These are phyloP conservation scores for Selaginella tamariscina DNA, from an alignment of 75 land plant species.

Conservation along the genomic window DNA sequence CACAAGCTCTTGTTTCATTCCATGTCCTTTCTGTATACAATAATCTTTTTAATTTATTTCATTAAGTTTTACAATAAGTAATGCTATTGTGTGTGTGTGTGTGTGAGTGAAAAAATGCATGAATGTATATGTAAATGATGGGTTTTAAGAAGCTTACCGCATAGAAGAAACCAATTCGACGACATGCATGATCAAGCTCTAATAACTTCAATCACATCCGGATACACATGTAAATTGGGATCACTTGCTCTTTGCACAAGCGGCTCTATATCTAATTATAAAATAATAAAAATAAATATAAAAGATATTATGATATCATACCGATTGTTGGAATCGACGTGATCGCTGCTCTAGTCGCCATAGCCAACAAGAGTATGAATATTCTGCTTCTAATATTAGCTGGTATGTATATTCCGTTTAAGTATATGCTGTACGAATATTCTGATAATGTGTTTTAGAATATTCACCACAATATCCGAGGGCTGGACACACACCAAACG, in stretches of 20 bases:
- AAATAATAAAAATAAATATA: background rate
- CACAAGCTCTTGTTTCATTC: slow-evolving; percentile 45
- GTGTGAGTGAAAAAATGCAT: background rate
- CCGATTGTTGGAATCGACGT: background rate
- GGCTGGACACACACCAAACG: no score
- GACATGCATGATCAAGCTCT: slow-evolving; percentile 59
- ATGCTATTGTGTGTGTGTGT: no score
- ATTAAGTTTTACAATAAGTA: no score
- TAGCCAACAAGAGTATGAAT: no score
- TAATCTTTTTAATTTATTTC: no score
- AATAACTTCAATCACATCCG: slow-evolving; percentile 47
- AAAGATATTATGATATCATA: background rate
- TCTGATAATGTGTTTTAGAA: no score
- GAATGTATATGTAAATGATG: background rate
- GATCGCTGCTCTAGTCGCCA: background rate
- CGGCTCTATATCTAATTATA: slow-evolving; percentile 57
- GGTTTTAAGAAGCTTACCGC: slow-evolving; percentile 36
- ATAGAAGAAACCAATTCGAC: slow-evolving; percentile 74
- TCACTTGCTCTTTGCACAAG: slow-evolving; percentile 44
- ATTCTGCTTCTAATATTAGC: no score
- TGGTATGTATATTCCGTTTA: no score
- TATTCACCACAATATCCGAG: no score
- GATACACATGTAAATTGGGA: slow-evolving; percentile 38
- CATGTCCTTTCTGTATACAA: slow-evolving; percentile 69
- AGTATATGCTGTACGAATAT: no score